A percentile compares a stretch with the other conserved stretches of the same genome.
phyloP scores from a whole-genome alignment of 73 alveolate species.

The Paramecium sonneborni region DNA sequence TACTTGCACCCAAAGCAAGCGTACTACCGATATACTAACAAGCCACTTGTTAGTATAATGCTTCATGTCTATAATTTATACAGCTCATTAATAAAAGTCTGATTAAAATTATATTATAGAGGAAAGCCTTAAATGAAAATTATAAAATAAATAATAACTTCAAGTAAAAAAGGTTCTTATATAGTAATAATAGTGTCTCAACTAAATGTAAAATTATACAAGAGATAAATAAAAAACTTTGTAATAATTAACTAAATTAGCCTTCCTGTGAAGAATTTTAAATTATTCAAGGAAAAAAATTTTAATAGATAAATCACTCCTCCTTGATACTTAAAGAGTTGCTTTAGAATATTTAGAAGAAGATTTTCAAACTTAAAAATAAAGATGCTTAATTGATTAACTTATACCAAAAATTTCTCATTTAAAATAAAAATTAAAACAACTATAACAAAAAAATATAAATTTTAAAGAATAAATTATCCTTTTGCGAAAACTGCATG shows the following conservation, averaged over 20 bases:
- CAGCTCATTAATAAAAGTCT: conserved; percentile 4
- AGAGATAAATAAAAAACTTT: not conserved
- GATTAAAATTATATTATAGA: no score
- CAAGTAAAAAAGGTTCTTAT: not conserved
- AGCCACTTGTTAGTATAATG: not conserved
- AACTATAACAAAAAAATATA: not conserved
- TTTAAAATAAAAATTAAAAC: not conserved
- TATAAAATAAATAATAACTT: no score
- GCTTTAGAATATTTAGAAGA: not conserved
- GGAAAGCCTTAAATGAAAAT: no score
- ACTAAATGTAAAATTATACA: not conserved
- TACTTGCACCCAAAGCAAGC: conserved; percentile 54
- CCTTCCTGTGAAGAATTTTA: not conserved
- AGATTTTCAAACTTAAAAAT: not conserved
- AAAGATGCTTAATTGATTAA: not conserved
- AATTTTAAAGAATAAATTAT: not conserved
- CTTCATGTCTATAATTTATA: not conserved
- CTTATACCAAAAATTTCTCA: not conserved
- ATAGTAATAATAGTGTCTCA: not conserved
- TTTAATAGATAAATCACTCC: no score
- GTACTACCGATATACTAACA: conserved; percentile 48
- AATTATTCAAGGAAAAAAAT: not conserved
- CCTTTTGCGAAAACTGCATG: not conserved
- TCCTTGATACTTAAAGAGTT: not conserved
- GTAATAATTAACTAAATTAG: not conserved